Conservation (phyloP, 331 rosid genomes). For the Arachis monticola region DNA sequence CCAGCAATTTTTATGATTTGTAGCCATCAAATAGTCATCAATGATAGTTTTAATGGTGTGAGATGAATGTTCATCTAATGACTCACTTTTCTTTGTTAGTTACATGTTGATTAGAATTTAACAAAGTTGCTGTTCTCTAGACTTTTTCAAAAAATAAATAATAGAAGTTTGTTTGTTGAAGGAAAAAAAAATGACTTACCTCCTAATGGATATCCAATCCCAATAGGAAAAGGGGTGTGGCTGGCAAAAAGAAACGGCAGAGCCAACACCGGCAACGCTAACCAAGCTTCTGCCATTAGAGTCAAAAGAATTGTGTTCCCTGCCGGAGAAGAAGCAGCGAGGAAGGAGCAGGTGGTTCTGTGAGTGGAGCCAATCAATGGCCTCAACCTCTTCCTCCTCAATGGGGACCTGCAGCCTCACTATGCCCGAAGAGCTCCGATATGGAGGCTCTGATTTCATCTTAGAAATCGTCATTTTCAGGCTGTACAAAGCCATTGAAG, state of each 20-base stretch:
- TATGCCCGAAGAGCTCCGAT: slow-evolving; percentile 67
- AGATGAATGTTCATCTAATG: too few relatives aligned
- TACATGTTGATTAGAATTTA: too few relatives aligned
- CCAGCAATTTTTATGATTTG: too few relatives aligned
- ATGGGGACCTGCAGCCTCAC: slow-evolving; percentile 88
- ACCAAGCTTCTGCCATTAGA: slow-evolving; percentile 49
- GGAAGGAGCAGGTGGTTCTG: slow-evolving; percentile 73
- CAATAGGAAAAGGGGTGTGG: slow-evolving; percentile 62
- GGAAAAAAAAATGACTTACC: slow-evolving; percentile 46
- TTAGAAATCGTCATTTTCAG: slow-evolving; percentile 56
- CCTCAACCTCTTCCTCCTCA: slow-evolving; percentile 67
- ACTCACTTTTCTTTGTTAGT: too few relatives aligned
- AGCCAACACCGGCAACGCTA: slow-evolving; percentile 86
- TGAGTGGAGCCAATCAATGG: slow-evolving; percentile 83
- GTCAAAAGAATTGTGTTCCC: slow-evolving; percentile 15
- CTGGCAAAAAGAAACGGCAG: slow-evolving; percentile 75
- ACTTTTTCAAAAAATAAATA: too few relatives aligned
- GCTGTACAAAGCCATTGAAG: slow-evolving; percentile 63
- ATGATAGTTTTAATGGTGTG: too few relatives aligned
- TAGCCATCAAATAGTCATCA: too few relatives aligned
- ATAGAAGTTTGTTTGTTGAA: too few relatives aligned
- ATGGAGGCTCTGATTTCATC: slow-evolving; percentile 62
- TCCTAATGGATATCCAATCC: slow-evolving; percentile 82
- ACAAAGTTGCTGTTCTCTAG: too few relatives aligned
- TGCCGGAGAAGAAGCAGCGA: slow-evolving; percentile 75